Base-by-base conservation (phyloP, 441 rosid species). In the Francoa sonchifolia region DNA sequence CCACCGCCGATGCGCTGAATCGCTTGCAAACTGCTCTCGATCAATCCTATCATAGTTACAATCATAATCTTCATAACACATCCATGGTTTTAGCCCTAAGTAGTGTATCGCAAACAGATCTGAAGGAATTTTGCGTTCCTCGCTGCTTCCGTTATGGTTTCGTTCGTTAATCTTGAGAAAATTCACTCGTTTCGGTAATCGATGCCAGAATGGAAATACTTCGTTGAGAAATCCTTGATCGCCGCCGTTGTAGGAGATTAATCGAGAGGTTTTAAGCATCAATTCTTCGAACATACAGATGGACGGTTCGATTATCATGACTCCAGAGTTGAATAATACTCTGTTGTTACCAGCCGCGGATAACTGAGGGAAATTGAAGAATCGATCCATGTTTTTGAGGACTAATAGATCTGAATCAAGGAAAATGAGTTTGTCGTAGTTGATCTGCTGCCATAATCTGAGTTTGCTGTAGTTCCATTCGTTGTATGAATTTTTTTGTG, bases 261-360 rank as follows among this genome's bases (percentile, higher is more conserved):
- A 75, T 29, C 79, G 79, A 23, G 42, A 40, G 0, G 84, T 68
- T 5, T 44, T 68, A 17, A 57, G 63, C 95, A 89, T 82, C 19
- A 89, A 47, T 16, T 48, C 48, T 33, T 49, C 51, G 59, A 85
- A 89, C 0, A 86, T 85, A 61, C 98, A 89, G 5, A 74, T 79
- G 17, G 96, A 82, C n/a, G 98, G 98, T 68, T 89, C 94, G 16
- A 85, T 63, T 31, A 89, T 84, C 98, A 89, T 89, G 14, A 85
- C 57, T 0, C 96, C 93, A 0, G 94, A 89, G 34, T 89, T 89
- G 39, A 82, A 89, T 40, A 82, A 72, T 80, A 79, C 79, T 10
- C 69, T 54, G 50, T 82, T 92, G 55, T 89, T 89, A 5, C 98
- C 98, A 0, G 80, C 77, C 3, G 98, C 98, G 0, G 96, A 64